Base-by-base conservation (phyloP, 2,329 filamentous ascomycete genomes). In the Podosphaera aphanis region DNA sequence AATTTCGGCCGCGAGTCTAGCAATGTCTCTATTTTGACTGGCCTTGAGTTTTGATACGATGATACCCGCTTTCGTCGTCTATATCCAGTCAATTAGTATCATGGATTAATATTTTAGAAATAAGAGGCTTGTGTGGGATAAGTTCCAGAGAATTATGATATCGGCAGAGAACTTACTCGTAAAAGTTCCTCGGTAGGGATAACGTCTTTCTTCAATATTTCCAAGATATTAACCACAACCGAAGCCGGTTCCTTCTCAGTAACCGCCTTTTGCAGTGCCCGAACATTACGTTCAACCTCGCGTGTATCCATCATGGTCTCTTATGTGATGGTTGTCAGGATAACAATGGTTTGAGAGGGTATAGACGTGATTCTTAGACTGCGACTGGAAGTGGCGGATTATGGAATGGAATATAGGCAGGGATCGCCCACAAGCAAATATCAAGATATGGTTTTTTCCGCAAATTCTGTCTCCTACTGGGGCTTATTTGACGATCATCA, bases 1-100 rank as follows among this genome's bases (percentile, higher is more conserved):
- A 47, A 95, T 80, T 57, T 86, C 82, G 49, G 73, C 70, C 2
- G 90, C 85, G 38, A 83, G 68, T 44, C 74, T 73, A 41, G 79
- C 77, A 54, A 95, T 79, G 38, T 86, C 76, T 61, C 83, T 85
- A 67, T 92, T 80, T 47, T 76, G 62, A 61, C 92, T 85, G 49
- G 80, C 64, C 46, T 76, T 70, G 44, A 79, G 73, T 60, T 85
- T 88, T 61, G 86, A 88, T 51, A 95, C 82, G 44, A 80, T 76
- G 52, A 93, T 79, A 55, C 90, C 90, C 44, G 93, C 88, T 55
- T 80, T 82, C n/a, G 88, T 95, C 37, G 80, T 70, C 76, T 79
- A 47, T 3, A 33, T 7, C 52, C 36, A 53, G 46, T 47, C n/a
- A 47, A 43, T 40, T 45, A 15, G 25, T 13, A 39, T 19, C 20